phyloP scores from a whole-genome alignment of 331 rosid species.

The Rhamnella rubrinervis region DNA sequence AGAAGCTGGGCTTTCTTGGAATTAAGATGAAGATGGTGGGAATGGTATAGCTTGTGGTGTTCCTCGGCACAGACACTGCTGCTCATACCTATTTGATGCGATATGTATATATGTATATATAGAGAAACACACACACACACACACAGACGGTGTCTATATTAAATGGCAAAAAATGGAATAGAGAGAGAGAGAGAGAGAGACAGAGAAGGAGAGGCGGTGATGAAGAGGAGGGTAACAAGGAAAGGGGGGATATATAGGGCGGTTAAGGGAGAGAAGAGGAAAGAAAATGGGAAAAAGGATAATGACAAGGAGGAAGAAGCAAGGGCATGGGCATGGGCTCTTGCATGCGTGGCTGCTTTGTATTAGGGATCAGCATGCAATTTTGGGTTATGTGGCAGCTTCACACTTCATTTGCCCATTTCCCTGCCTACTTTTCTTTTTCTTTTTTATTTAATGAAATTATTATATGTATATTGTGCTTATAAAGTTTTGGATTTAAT shows the following conservation, averaged over 20 bases:
- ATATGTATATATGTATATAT: not conserved
- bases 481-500: not conserved
- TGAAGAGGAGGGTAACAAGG: slow-evolving; percentile 30
- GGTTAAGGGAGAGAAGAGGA: slow-evolving; percentile 12
- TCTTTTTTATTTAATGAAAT: not conserved
- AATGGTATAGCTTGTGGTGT: slow-evolving; percentile 52
- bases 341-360: slow-evolving; percentile 58
- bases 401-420: slow-evolving; percentile 25
- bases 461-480: not conserved
- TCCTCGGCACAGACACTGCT: slow-evolving; percentile 53
- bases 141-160: not conserved
- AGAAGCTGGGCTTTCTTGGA: slow-evolving; percentile 38
- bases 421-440: not conserved
- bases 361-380: slow-evolving; percentile 82
- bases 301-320: slow-evolving; percentile 36
- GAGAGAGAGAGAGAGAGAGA: not conserved
- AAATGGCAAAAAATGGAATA: not conserved
- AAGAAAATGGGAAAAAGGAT: not conserved
- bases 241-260: slow-evolving; percentile 36
- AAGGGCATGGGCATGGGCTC: slow-evolving; percentile 43
- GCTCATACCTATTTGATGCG: slow-evolving; percentile 15
- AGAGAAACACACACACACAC: not conserved
- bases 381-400: slow-evolving; percentile 73
- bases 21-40: slow-evolving; percentile 35
- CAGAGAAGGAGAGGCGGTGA: no score